Conservation (phyloP, 2,329 filamentous ascomycete genomes). For the Pestalotiopsis sp. region DNA sequence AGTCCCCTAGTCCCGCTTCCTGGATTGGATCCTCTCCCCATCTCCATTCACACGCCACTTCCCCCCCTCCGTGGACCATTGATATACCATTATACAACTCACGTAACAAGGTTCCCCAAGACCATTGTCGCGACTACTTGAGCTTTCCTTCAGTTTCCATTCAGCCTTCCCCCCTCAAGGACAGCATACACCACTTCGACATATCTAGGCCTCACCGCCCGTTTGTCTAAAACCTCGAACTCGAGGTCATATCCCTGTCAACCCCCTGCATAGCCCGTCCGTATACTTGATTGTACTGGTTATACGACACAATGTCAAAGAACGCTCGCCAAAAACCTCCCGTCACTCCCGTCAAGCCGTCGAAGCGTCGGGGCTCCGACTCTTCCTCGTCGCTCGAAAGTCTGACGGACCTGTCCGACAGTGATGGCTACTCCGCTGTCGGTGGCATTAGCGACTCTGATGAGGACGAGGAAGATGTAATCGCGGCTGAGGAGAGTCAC, state of each 20-base stretch:
- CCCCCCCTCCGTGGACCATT: neutral
- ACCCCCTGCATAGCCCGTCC: constrained; percentile 28
- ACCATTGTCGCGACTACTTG: neutral
- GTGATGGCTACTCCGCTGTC: constrained; percentile 74
- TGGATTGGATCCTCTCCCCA: neutral
- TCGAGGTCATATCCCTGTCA: constrained; percentile 22
- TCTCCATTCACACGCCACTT: neutral
- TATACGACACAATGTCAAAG: constrained; percentile 49
- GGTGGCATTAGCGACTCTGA: constrained; percentile 79
- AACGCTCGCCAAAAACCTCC: constrained; percentile 54
- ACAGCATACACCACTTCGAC: neutral
- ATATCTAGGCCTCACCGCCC: constrained; percentile 34
- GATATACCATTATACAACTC: neutral
- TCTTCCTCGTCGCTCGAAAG: constrained; percentile 56
- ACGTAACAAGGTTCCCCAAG: neutral
- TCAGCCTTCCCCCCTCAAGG: neutral
- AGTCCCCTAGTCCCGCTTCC: neutral
- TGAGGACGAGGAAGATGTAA: constrained; percentile 77
- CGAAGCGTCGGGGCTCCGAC: constrained; percentile 53
- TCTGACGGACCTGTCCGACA: constrained; percentile 58
- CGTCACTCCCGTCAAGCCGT: constrained; percentile 44
- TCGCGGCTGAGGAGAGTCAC: constrained; percentile 76
- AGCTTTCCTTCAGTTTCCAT: neutral
- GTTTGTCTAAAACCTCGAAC: constrained; percentile 34
- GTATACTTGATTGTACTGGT: constrained; percentile 24